Conservation (phyloP, 768 basidiomycete species). For the Rhizopogon salebrosus region DNA sequence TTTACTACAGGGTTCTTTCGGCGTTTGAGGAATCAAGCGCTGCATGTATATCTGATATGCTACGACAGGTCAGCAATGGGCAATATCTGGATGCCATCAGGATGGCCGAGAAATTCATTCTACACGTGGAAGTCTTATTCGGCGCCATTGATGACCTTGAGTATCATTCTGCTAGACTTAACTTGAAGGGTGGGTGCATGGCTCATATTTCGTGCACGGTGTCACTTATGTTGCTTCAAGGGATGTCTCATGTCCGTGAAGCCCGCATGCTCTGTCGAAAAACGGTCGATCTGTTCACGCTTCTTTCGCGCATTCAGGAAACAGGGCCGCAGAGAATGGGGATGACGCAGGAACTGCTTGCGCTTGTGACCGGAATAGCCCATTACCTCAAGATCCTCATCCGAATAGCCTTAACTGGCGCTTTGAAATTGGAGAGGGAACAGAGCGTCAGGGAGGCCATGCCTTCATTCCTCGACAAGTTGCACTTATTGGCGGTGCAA, state of each 20-base stretch:
- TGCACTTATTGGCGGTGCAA: slow-evolving; percentile 86
- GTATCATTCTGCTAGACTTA: slow-evolving; percentile 72
- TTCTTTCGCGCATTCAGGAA: slow-evolving; percentile 93
- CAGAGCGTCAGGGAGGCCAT: slow-evolving; percentile 79
- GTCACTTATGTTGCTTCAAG: slow-evolving; percentile 35
- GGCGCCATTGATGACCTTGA: slow-evolving; percentile 96
- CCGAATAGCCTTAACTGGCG: slow-evolving; percentile 93
- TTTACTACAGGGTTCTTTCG: slow-evolving; percentile 68
- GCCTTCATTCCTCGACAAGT: slow-evolving; percentile 84
- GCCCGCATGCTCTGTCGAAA: slow-evolving; percentile 98
- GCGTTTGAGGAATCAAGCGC: slow-evolving; percentile 99
- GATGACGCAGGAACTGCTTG: slow-evolving; percentile 95
- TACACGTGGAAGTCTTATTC: slow-evolving; percentile 97
- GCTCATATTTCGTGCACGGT: neutral
- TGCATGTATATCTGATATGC: slow-evolving; percentile 98
- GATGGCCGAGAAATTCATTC: slow-evolving; percentile 97
- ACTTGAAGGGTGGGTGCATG: slow-evolving; percentile 70
- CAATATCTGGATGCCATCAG: slow-evolving; percentile 95
- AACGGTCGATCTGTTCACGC: slow-evolving; percentile 95
- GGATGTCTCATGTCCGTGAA: slow-evolving; percentile 97
- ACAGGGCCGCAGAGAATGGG: slow-evolving; percentile 86
- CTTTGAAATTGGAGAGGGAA: slow-evolving; percentile 92
- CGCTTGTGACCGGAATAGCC: slow-evolving; percentile 96
- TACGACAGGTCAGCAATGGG: slow-evolving; percentile 93
- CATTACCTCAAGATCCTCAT: slow-evolving; percentile 99